These are phyloP conservation scores for Bertia moriformis DNA, from an alignment of 2,329 filamentous ascomycete species.

Conservation along the genomic window DNA sequence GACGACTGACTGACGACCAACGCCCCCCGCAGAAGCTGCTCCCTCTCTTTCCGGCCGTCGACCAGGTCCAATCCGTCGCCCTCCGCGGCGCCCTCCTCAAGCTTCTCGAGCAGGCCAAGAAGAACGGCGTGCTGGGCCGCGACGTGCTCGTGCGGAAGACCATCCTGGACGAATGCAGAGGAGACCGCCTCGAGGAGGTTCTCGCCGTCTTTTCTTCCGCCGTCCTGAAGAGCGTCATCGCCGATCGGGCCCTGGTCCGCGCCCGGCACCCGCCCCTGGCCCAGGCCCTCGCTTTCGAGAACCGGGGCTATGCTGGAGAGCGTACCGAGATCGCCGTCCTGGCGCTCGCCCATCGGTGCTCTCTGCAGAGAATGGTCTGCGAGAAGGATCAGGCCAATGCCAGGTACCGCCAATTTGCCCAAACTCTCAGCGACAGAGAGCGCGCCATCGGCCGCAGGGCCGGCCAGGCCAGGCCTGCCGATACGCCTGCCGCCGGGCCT, in stretches of 20 bases:
- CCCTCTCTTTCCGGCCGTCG: slow-evolving; percentile 79
- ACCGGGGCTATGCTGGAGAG: slow-evolving; percentile 38
- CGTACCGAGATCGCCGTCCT: slow-evolving; percentile 46
- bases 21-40: slow-evolving; percentile 55
- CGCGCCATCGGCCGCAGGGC: slow-evolving; percentile 36
- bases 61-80: slow-evolving; percentile 81
- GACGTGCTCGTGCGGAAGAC: slow-evolving; percentile 77
- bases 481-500: too few species aligned
- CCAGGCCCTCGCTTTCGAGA: slow-evolving; percentile 40
- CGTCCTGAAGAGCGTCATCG: slow-evolving; percentile 58
- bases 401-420: slow-evolving; percentile 48
- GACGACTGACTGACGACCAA: not conserved
- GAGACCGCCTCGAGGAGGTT: slow-evolving; percentile 77
- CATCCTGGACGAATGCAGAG: slow-evolving; percentile 92
- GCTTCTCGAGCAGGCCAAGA: slow-evolving; percentile 72
- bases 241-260: slow-evolving; percentile 19
- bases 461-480: slow-evolving; percentile 20
- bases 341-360: slow-evolving; percentile 58
- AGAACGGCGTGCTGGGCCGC: slow-evolving; percentile 66
- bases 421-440: slow-evolving; percentile 50
- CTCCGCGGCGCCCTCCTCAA: slow-evolving; percentile 72
- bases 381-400: slow-evolving; percentile 43
- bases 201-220: slow-evolving; percentile 71
- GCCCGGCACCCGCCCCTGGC: slow-evolving; percentile 29
- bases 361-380: slow-evolving; percentile 42